Evolutionary conservation across 139 green algal genomes (phyloP), one percentile per base, ranked within the genome.

Genomic region (Chlorella vulgaris): DNA sequence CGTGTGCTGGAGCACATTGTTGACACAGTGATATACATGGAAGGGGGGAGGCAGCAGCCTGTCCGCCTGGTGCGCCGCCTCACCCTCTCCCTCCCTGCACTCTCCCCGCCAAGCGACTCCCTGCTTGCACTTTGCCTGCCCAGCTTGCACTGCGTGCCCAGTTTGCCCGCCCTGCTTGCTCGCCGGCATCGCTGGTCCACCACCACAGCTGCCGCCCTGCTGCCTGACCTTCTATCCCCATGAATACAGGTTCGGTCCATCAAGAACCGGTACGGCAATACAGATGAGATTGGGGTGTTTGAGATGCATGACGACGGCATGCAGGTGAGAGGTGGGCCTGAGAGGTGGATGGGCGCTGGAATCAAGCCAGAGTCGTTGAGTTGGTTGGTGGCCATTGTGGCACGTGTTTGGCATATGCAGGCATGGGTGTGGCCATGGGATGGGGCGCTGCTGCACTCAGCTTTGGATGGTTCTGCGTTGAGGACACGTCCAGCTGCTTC

Each of bases 1-100:
- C 90, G 95, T 26, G 90, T 95, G 50, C 83, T 99, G 82, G 95
- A 98, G 82, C 96, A 99, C 89, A 94, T 99, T 69, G 96, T 99
- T 38, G 94, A 99, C 82, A 89, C 89, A 0, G 96, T 99, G 68
- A 81, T 99, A 76, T 97, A 96, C 76, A 88, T 99, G 83, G 94
- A 99, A 82, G 93, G 91, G 0, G 92, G 93, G 33, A 69, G 85
- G 24, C 83, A 87, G 15, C 79, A 90, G 81, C 68, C 77, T 26
- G 83, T 87, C 47, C 61, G 87, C n/a, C 66, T 91, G 26, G 50
- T 67, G 53, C 7, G 71, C 28, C 60, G 7, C n/a, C n/a, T n/a
- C n/a, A n/a, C n/a, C n/a, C n/a, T n/a, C n/a, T 77, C 13, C 1
- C 47, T 55, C 47, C 47, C 15, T 55, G 60, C 19, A 67, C n/a